phyloP scores from a whole-genome alignment of 148 eudicot species.

The Polygonum maritimum region DNA sequence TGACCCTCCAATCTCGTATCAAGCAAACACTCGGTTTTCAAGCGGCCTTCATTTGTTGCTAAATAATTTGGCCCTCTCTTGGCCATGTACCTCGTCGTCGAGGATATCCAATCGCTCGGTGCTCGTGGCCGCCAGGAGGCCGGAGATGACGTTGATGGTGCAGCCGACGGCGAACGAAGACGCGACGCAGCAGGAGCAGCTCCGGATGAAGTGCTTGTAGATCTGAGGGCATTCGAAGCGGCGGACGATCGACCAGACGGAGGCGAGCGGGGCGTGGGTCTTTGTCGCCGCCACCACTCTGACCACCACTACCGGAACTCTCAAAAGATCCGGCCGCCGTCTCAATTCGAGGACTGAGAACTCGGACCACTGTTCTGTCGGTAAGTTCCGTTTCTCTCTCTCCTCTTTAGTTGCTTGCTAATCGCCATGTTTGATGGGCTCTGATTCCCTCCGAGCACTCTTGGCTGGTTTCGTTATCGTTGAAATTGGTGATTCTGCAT shows the following conservation, averaged over 20 bases:
- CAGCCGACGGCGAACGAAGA: constrained; percentile 29
- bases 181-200: constrained; percentile 30
- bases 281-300: constrained; percentile 1
- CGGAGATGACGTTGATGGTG: constrained; percentile 54
- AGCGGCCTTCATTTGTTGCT: too few species aligned
- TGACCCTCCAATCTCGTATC: too few species aligned
- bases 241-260: constrained; percentile 57
- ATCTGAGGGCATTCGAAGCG: constrained; percentile 59
- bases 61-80: too few species aligned
- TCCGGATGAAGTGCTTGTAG: constrained; percentile 64
- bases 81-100: too few species aligned
- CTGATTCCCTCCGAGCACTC: neutral
- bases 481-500: neutral
- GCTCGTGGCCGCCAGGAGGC: constrained; percentile 55
- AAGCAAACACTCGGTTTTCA: too few species aligned
- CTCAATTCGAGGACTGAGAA: neutral
- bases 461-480: neutral
- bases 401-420: neutral
- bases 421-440: neutral
- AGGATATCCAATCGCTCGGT: constrained; percentile 53
- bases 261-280: constrained; percentile 44
- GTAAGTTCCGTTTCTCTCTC: neutral
- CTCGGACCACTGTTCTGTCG: neutral
- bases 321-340: neutral
- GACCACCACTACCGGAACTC: neutral